Percentiles rank a stretch among this genome's conserved stretches.
Evolutionary conservation across 2,329 filamentous ascomycete genomes (phyloP).

Genomic region (Cordyceps cicadae): DNA sequence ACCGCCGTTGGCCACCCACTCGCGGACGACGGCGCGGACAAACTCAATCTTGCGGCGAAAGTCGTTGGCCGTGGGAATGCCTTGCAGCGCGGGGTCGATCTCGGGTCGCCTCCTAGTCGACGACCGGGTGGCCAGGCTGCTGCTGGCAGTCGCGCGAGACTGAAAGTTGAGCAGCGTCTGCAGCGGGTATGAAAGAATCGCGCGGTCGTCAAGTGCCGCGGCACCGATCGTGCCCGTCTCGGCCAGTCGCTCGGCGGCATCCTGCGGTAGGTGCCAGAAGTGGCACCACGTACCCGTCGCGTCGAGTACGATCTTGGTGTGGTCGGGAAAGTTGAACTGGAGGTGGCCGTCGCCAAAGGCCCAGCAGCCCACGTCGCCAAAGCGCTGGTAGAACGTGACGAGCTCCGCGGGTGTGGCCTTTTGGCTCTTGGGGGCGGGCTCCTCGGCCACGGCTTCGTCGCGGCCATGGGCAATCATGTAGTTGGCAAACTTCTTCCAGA

Average conservation of each 20-base stretch:
- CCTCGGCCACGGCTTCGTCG: conserved; percentile 53
- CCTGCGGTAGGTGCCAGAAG: conserved; percentile 67
- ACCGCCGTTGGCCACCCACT: conserved; percentile 64
- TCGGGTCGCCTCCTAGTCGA: conserved; percentile 48
- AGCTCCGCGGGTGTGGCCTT: conserved; percentile 42
- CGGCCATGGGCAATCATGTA: conserved; percentile 68
- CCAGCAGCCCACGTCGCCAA: conserved; percentile 75
- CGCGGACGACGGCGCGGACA: conserved; percentile 56
- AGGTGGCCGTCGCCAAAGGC: conserved; percentile 72
- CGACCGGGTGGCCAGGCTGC: conserved; percentile 24
- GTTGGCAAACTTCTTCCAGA: conserved; percentile 68
- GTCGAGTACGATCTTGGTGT: conserved; percentile 76
- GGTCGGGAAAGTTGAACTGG: conserved; percentile 83
- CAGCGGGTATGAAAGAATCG: conserved; percentile 62
- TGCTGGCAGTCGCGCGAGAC: conserved; percentile 19
- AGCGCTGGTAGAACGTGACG: conserved; percentile 73
- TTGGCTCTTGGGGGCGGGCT: conserved; percentile 32
- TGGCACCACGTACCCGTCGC: conserved; percentile 66
- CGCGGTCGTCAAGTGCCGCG: conserved; percentile 61
- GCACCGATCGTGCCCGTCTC: conserved; percentile 59
- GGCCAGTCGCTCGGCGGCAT: conserved; percentile 58
- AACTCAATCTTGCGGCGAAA: conserved; percentile 69
- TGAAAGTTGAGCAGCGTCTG: conserved; percentile 64
- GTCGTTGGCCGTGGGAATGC: conserved; percentile 62
- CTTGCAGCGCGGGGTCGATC: conserved; percentile 51